Percentiles rank a stretch among this genome's conserved stretches.
These are phyloP conservation scores for Balansia obtecta DNA, from an alignment of 2,329 filamentous ascomycete species.

Conservation along the genomic window DNA sequence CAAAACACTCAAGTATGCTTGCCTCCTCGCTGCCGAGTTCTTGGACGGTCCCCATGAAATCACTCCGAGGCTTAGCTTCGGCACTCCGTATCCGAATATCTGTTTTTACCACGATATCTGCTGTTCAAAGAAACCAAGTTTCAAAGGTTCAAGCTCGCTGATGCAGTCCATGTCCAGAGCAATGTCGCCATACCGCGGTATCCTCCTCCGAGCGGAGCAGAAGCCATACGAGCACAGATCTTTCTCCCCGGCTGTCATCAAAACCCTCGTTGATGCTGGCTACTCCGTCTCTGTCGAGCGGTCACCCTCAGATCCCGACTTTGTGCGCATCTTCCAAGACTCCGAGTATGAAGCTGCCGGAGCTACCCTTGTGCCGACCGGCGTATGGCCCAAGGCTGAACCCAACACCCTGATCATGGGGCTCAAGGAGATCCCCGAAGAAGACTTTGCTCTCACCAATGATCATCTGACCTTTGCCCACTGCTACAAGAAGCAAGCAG, in stretches of 20 bases:
- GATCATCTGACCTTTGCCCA: constrained; percentile 21
- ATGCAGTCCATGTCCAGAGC: background rate
- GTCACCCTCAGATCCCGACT: constrained; percentile 11
- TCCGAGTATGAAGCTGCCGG: constrained; percentile 50
- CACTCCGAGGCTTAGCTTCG: too few relatives aligned
- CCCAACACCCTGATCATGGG: constrained; percentile 60
- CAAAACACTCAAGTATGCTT: background rate
- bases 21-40: background rate
- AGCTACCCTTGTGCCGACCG: constrained; percentile 51
- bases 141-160: background rate
- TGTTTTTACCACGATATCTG: too few relatives aligned
- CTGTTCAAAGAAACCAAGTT: background rate
- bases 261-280: constrained; percentile 50
- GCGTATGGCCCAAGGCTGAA: constrained; percentile 56
- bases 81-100: too few relatives aligned
- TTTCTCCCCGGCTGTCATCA: constrained; percentile 31
- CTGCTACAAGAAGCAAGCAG: constrained; percentile 64
- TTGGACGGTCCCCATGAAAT: background rate
- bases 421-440: constrained; percentile 67
- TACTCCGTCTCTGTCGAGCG: constrained; percentile 58
- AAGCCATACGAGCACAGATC: constrained; percentile 24
- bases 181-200: constrained; percentile 18
- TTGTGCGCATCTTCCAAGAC: constrained; percentile 51
- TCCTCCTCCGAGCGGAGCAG: constrained; percentile 46
- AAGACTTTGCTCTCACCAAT: constrained; percentile 38